phyloP scores from a whole-genome alignment of 116 monocot genomes.

The Posidonia oceanica region DNA sequence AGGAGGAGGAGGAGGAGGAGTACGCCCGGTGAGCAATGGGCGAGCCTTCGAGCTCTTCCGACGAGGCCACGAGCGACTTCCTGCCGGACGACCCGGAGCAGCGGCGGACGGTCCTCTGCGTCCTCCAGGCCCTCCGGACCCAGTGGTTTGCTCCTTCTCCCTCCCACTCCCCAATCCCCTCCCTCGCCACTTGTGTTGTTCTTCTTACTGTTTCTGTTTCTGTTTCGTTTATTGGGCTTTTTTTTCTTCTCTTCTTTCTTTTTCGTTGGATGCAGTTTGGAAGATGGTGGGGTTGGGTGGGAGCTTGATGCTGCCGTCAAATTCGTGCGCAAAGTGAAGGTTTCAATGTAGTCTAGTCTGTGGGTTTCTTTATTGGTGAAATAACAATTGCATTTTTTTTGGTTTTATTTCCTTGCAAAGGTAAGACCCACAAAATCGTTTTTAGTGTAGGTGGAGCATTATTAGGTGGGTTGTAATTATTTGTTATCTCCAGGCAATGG shows the following conservation, averaged over 20 bases:
- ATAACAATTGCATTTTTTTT: not conserved
- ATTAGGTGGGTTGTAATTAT: no score
- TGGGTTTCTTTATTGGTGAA: not conserved
- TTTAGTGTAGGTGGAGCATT: no score
- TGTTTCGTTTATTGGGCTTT: not conserved
- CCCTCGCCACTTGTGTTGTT: not conserved
- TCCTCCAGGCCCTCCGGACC: not conserved
- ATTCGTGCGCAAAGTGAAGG: constrained; percentile 3
- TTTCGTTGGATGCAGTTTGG: not conserved
- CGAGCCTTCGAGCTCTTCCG: not conserved
- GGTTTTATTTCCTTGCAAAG: no score
- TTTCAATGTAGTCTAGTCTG: not conserved
- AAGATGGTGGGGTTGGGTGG: constrained; percentile 1
- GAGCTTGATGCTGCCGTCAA: not conserved
- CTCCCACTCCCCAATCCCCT: not conserved
- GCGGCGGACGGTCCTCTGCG: constrained; percentile 2
- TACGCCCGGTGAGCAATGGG: not conserved
- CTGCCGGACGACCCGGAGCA: constrained; percentile 1
- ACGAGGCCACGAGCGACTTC: not conserved
- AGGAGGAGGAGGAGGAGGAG: no score
- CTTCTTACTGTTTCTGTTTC: not conserved
- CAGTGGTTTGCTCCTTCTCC: not conserved
- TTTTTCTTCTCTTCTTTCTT: no score
- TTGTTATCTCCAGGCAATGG: no score
- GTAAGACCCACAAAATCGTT: no score